These are phyloP conservation scores for Fusarium acutatum DNA, from an alignment of 2,329 filamentous ascomycete genomes.

Conservation along the genomic window DNA sequence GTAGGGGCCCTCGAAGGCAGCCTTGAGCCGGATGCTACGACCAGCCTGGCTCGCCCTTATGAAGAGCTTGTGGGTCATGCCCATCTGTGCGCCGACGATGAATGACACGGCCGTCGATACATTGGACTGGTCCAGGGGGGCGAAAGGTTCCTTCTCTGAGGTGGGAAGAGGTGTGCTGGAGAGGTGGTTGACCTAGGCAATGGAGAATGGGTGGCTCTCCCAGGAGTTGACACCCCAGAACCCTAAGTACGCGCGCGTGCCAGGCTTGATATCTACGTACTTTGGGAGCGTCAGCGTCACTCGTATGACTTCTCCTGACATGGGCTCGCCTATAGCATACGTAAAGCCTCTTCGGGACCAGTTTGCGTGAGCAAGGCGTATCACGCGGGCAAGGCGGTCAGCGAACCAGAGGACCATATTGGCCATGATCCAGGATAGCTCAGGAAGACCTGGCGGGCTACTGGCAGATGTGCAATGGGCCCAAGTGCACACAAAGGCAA, in stretches of 20 bases:
- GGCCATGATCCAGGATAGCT: constrained; percentile 77
- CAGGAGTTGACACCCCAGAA: constrained; percentile 71
- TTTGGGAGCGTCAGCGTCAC: constrained; percentile 76
- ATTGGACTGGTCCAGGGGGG: constrained; percentile 51
- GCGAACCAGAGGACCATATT: constrained; percentile 78
- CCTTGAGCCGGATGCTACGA: constrained; percentile 68
- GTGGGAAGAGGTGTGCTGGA: constrained; percentile 49
- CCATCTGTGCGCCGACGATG: constrained; percentile 85
- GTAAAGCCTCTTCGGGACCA: constrained; percentile 67
- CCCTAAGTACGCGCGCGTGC: constrained; percentile 79
- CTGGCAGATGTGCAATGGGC: constrained; percentile 77
- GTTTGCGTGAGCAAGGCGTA: constrained; percentile 72
- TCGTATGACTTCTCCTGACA: constrained; percentile 74
- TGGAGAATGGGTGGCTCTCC: constrained; percentile 82
- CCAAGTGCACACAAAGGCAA: constrained; percentile 76
- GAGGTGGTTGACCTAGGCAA: constrained; percentile 74
- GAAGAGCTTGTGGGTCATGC: constrained; percentile 85
- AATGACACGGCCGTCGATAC: constrained; percentile 73
- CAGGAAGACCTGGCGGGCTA: constrained; percentile 72
- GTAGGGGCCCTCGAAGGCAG: constrained; percentile 90
- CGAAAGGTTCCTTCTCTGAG: constrained; percentile 53
- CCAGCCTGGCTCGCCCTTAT: constrained; percentile 63
- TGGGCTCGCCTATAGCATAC: constrained; percentile 70
- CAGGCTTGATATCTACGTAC: constrained; percentile 71
- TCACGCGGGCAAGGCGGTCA: constrained; percentile 73